Base-by-base conservation (phyloP, 2,329 filamentous ascomycete species). In the Colletotrichum sansevieriae region DNA sequence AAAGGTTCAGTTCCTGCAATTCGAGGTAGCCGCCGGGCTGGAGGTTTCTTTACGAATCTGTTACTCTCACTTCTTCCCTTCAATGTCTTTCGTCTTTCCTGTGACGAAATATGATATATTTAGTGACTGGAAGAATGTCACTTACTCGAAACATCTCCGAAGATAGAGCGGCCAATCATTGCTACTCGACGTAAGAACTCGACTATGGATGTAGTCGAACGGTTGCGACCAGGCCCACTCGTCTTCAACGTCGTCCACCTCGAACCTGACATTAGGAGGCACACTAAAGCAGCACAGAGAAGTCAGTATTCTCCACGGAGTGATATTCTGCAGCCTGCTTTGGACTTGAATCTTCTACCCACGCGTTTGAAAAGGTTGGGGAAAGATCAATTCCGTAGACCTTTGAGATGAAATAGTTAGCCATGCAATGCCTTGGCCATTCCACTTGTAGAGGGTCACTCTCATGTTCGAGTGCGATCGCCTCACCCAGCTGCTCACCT, bases 201-300 rank as follows among this genome's bases (percentile, higher is more conserved):
- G 74, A 22, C 68, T 71, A 63, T 79, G 75, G 43, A 81, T 77
- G 54, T 75, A 80, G 57, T 78, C 75, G 49, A 80, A 80, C 4
- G 73, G 72, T 1, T 66, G 43, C 3, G 70, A 67, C n/a, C 68
- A 80, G 0, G 74, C 74, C 79, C 80, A 82, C 41, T 73, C 71
- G 35, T 75, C 72, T 37, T 78, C 76, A 0, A 75, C 70, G 60
- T 81, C 79, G 62, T 81, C 78, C 54, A 81, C 72, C 51, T 81
- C 78, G 66, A 85, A 85, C 9, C 72, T 73, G 39, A 83, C 76
- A 66, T 86, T 86, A 0, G 80, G 78, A 0, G 83, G 83, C 2
- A 82, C 80, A 57, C 72, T 29, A 51, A 13, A 1, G 25, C 25
- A 25, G 25, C 25, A 25, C 4, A 4, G 25, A 25, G 25, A 4